Base-by-base conservation (phyloP, 257 asterid genomes). In the Euphrasia confusa region DNA sequence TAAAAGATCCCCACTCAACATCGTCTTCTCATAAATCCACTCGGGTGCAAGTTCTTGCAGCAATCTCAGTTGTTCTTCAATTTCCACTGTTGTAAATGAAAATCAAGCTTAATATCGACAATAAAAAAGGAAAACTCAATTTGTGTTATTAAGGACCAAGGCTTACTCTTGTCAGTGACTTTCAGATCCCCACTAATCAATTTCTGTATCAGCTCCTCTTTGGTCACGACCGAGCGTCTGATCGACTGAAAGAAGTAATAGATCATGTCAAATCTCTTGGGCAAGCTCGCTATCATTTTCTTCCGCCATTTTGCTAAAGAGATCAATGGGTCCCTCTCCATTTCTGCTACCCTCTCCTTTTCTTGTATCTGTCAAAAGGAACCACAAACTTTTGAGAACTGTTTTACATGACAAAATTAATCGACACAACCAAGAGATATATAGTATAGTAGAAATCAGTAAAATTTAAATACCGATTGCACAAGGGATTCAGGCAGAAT, bases 41-140 rank as follows among this genome's bases (percentile, higher is more conserved):
- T 92, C 95, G 0, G 95, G 98, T 60, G 80, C 97, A 33, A 86
- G 71, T 69, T 86, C 95, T 74, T 60, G 84, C 77, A 92, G 80
- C 75, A 92, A 68, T 56, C 79, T 74, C 10, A 92, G 83, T 64
- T 81, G 87, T 30, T 83, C 95, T 67, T 88, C 97, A n/a, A 77
- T 80, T 71, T 81, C 95, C 52, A 76, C 98, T 92, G 93, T 69
- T 63, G 62, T 63, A 9, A 37, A 37, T 37, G 21, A 40, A 56
- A 26, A 68, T n/a, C 45, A 13, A 2, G 54, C 59, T 60, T 72
- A 8, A 3, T 58, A 27, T 28, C 47, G 66, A 33, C 24, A 63
- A 39, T 21, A 47, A 7, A 37, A 1, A 13, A 45, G 0, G 39
- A 53, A 42, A 48, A 28, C 45, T 7, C 17, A 47, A 2, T 30